Conservation (phyloP, 2,329 filamentous ascomycete species). For the Pseudocercospora macadamiae region DNA sequence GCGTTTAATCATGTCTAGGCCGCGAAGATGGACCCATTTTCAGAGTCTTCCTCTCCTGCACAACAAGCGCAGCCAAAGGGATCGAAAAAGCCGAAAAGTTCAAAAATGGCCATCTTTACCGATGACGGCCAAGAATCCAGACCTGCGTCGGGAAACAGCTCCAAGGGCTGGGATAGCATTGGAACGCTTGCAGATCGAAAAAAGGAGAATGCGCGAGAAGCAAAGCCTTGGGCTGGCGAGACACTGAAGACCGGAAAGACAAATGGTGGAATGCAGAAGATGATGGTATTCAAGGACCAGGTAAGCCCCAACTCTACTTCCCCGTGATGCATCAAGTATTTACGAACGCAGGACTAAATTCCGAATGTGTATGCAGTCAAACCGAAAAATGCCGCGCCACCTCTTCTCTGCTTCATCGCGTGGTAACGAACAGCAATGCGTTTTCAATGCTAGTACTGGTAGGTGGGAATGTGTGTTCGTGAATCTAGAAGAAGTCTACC, state of each 20-base stretch:
- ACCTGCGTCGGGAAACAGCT: constrained; percentile 55
- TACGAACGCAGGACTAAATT: constrained; percentile 97
- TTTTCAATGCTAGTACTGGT: constrained; percentile 78
- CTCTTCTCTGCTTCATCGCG: constrained; percentile 31
- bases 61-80: constrained; percentile 63
- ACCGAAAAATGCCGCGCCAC: constrained; percentile 34
- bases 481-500: constrained; percentile 83
- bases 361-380: constrained; percentile 59
- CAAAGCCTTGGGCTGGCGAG: constrained; percentile 90
- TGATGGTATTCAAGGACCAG: constrained; percentile 93
- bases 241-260: constrained; percentile 86
- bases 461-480: constrained; percentile 86
- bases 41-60: constrained; percentile 57
- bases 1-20: constrained; percentile 71
- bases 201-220: constrained; percentile 88
- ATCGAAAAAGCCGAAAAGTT: constrained; percentile 67
- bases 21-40: constrained; percentile 83
- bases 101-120: constrained; percentile 90
- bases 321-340: constrained; percentile 59
- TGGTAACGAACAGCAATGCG: constrained; percentile 70
- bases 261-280: constrained; percentile 74
- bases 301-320: constrained; percentile 63
- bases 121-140: constrained; percentile 62
- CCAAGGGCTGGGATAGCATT: constrained; percentile 89
- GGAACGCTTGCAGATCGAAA: constrained; percentile 83